Evolutionary conservation across 2,329 filamentous ascomycete species (phyloP).

Genomic region (Alternaria angustiovoidea): DNA sequence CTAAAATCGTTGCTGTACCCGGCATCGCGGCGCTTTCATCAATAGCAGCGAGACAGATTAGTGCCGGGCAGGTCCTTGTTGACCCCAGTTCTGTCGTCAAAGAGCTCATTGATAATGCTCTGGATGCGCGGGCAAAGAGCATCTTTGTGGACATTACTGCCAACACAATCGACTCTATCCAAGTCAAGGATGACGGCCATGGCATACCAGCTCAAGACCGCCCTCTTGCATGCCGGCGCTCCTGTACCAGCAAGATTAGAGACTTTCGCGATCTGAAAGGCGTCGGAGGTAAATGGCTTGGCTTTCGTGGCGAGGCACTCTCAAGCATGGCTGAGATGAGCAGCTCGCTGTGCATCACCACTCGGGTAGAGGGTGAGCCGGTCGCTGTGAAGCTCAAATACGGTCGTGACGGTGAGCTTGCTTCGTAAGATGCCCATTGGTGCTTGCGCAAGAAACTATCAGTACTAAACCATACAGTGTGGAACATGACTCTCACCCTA

Average conservation of each 20-base stretch:
- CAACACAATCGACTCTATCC: slow-evolving; percentile 73
- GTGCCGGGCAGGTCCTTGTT: slow-evolving; percentile 67
- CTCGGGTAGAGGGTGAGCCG: slow-evolving; percentile 67
- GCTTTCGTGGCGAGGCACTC: slow-evolving; percentile 78
- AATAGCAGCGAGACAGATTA: slow-evolving; percentile 62
- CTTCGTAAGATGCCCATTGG: slow-evolving; percentile 42
- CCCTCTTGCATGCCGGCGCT: slow-evolving; percentile 67
- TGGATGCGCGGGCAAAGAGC: slow-evolving; percentile 73
- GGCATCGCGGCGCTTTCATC: slow-evolving; percentile 54
- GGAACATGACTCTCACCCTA: slow-evolving; percentile 59
- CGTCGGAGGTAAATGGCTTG: slow-evolving; percentile 68
- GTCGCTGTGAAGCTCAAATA: slow-evolving; percentile 65
- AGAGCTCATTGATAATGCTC: slow-evolving; percentile 78
- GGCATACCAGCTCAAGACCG: slow-evolving; percentile 73
- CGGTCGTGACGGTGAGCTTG: slow-evolving; percentile 58
- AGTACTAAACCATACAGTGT: slow-evolving; percentile 29
- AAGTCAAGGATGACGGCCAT: slow-evolving; percentile 71
- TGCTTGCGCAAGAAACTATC: neutral
- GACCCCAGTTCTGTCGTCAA: slow-evolving; percentile 72
- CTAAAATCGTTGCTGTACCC: slow-evolving; percentile 11
- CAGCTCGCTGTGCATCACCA: slow-evolving; percentile 66
- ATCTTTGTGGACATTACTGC: slow-evolving; percentile 70
- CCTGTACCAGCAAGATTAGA: slow-evolving; percentile 77
- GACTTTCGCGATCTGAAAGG: slow-evolving; percentile 68
- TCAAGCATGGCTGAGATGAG: slow-evolving; percentile 70